Conservation (phyloP, 768 basidiomycete species). For the Podaxis sp. region DNA sequence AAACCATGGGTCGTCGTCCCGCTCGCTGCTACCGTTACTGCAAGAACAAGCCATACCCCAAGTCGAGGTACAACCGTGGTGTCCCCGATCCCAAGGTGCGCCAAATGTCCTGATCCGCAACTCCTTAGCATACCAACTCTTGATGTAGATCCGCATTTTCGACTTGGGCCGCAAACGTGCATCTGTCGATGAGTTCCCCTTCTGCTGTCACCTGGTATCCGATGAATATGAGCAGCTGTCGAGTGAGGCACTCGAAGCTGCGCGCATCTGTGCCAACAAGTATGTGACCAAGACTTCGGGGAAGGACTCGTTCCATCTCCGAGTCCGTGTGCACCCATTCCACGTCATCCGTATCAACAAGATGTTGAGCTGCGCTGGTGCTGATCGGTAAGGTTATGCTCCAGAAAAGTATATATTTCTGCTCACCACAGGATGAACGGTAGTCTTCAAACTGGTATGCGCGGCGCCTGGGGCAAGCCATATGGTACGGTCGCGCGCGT, state of each 20-base stretch:
- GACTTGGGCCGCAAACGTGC: conserved; percentile 96
- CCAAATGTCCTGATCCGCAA: background rate
- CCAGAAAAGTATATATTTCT: background rate
- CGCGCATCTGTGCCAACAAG: conserved; percentile 99
- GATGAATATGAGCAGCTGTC: conserved; percentile 98
- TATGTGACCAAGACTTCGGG: conserved; percentile 97
- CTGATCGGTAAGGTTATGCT: conserved; percentile 72
- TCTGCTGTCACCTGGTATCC: conserved; percentile 93
- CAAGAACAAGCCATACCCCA: conserved; percentile 99
- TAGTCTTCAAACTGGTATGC: conserved; percentile 95
- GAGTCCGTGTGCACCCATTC: conserved; percentile 97
- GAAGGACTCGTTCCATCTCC: conserved; percentile 98
- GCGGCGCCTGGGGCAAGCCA: conserved; percentile 99
- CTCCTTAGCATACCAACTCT: background rate
- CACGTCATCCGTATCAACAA: conserved; percentile 99
- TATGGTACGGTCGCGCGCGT: conserved; percentile 95
- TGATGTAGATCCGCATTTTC: conserved; percentile 84
- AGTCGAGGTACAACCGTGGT: conserved; percentile 96
- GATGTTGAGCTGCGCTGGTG: conserved; percentile 99
- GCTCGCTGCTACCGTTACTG: conserved; percentile 99
- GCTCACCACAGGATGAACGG: background rate
- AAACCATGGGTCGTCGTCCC: conserved; percentile 90
- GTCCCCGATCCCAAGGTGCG: conserved; percentile 90
- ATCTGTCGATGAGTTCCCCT: conserved; percentile 96
- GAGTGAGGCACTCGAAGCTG: conserved; percentile 93